phyloP scores from a whole-genome alignment of 1,284 basidiomycete genomes.

The Peniophora sp. region DNA sequence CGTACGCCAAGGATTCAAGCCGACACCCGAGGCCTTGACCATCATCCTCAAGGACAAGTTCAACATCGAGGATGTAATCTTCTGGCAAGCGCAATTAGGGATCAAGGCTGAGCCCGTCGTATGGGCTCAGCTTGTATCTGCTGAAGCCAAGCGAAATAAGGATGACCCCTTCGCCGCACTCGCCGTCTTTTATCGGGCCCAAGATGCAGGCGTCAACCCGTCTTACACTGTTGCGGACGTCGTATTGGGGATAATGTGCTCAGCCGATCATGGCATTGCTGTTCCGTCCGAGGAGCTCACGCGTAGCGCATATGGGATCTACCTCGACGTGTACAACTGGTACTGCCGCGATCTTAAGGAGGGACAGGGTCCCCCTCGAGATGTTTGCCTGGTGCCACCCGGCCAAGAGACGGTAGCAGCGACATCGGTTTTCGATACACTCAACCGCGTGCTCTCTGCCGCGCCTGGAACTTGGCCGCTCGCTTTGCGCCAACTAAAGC shows the following conservation, averaged over 20 bases:
- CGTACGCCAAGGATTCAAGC: constrained; percentile 23
- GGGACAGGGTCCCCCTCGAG: neutral
- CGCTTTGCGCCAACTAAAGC: too few relatives aligned
- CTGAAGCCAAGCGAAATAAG: constrained; percentile 7
- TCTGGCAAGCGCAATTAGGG: constrained; percentile 32
- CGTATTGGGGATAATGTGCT: neutral
- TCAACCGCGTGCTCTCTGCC: neutral
- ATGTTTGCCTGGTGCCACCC: neutral
- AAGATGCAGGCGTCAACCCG: neutral
- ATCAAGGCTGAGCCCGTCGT: constrained; percentile 31
- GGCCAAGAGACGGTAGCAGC: neutral
- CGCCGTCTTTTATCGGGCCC: neutral
- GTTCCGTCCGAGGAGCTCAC: neutral
- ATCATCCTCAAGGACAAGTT: constrained; percentile 28
- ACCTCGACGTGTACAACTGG: neutral
- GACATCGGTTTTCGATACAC: neutral
- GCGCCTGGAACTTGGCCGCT: neutral
- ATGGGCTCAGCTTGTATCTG: constrained; percentile 46
- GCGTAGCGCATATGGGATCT: neutral
- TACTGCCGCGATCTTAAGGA: neutral
- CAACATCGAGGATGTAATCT: constrained; percentile 31
- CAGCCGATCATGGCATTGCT: neutral
- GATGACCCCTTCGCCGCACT: neutral
- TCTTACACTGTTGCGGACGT: neutral
- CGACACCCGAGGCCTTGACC: constrained; percentile 26